These are phyloP conservation scores for Pulveroboletus sp. DNA, from an alignment of 768 basidiomycete species.

Conservation along the genomic window DNA sequence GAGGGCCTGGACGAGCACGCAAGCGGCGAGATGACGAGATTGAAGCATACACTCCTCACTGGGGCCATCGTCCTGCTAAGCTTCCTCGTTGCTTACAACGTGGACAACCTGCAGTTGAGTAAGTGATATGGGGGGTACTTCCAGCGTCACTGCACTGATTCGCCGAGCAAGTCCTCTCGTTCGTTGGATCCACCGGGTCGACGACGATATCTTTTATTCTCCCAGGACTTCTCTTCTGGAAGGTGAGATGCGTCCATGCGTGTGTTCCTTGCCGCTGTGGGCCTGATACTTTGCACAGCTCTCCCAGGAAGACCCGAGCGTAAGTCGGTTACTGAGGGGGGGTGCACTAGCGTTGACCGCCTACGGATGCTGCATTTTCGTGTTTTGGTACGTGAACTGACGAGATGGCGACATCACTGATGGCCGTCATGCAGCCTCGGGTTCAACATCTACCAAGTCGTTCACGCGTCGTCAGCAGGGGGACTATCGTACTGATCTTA, in stretches of 20 bases:
- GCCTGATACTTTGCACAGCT: constrained; percentile 41
- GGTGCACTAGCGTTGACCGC: constrained; percentile 60
- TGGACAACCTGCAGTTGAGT: constrained; percentile 77
- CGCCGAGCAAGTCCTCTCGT: constrained; percentile 70
- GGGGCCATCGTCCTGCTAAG: constrained; percentile 56
- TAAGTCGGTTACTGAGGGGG: constrained; percentile 49
- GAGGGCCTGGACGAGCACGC: constrained; percentile 54
- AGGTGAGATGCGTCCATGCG: constrained; percentile 43
- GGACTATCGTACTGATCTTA: constrained; percentile 4
- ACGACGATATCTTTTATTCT: constrained; percentile 97
- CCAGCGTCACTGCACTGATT: constrained; percentile 9
- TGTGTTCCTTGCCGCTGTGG: not conserved
- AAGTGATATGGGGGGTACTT: constrained; percentile 22
- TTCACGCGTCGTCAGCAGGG: constrained; percentile 29
- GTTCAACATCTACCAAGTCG: constrained; percentile 71
- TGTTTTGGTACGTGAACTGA: constrained; percentile 68
- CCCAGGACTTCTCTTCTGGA: constrained; percentile 91
- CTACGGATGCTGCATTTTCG: constrained; percentile 77
- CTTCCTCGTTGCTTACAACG: constrained; percentile 72
- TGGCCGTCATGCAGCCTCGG: constrained; percentile 47
- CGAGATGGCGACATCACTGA: not conserved
- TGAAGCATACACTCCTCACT: constrained; percentile 70
- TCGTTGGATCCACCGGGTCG: constrained; percentile 95
- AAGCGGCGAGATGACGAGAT: constrained; percentile 54
- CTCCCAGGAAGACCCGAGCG: constrained; percentile 58